Base-by-base conservation (phyloP, 495 filamentous ascomycete genomes). In the Podospora anserina region DNA sequence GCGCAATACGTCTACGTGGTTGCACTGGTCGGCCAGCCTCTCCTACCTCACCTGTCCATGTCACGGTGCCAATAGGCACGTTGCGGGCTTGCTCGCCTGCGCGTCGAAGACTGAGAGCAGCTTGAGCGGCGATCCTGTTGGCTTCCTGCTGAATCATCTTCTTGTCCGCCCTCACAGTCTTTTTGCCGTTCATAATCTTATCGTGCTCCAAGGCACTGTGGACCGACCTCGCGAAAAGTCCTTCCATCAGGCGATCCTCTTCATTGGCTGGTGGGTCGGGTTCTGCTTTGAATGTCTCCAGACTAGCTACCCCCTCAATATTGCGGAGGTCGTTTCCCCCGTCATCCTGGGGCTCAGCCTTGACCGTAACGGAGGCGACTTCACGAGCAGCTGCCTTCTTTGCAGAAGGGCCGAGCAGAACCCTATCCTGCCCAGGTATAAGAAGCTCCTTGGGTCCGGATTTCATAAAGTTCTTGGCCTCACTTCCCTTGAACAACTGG, bases 21-120 rank as follows among this genome's bases (percentile, higher is more conserved):
- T 79, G 80, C 13, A 61, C 60, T 2, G 85, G 85, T 4, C 82
- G 76, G 26, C 94, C 94, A 3, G 88, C 90, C 39, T 88, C 82
- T 7, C 95, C 95, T 57, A 89, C 85, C 66, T 88, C 83, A 11
- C 95, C 95, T 0, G 95, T 99, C 95, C 95, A 99, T 2, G 95
- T 98, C 16, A 94, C 91, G 0, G 90, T 91, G 53, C 94, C 95
- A 61, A 94, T 88, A 0, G 90, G 90, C 1, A 92, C 82, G 3
- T 81, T 84, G 23, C 87, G 84, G 2, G 93, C 92, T 11, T 85
- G 83, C 77, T 93, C 88, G 49, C 87, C 88, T 27, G 92, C 90
- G 59, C 86, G 87, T 32, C 88, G 87, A 3, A 99, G 88, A 69
- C 89, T 87, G 53, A 83, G 82, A 0, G 91, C 90, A 0, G 93